Percentiles rank a stretch among this genome's conserved stretches.
phyloP scores from a whole-genome alignment of 805 yeast genomes.

The Wickerhamiella shivajii region DNA sequence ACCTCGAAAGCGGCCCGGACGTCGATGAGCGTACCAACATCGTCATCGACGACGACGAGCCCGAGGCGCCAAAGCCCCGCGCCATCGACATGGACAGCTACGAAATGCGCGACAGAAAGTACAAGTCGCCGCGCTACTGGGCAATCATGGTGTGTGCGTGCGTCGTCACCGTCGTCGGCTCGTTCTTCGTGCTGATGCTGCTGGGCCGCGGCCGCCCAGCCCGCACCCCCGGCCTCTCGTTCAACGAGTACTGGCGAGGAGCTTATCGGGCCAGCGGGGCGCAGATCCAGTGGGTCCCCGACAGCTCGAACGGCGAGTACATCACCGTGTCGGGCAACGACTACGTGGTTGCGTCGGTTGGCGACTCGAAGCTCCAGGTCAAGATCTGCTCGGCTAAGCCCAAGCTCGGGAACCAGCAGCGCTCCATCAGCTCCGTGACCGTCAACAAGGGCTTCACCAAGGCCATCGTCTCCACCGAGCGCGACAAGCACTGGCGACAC shows the following conservation, averaged over 20 bases:
- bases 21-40: too few species aligned
- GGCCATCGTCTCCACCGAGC: constrained; percentile 43
- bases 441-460: constrained; percentile 33
- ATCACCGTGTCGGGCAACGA: constrained; percentile 1
- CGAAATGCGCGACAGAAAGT: neutral
- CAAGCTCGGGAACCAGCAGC: constrained; percentile 28
- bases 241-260: constrained; percentile 15
- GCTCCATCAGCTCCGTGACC: constrained; percentile 29
- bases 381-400: constrained; percentile 21
- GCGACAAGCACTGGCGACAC: constrained; percentile 46
- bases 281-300: constrained; percentile 14
- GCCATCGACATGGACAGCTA: too few species aligned
- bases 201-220: constrained; percentile 1
- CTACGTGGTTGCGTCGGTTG: neutral
- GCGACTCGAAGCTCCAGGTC: constrained; percentile 6
- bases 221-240: constrained; percentile 9
- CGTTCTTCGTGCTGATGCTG: neutral
- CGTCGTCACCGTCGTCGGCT: neutral
- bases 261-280: constrained; percentile 7
- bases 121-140: constrained; percentile 4
- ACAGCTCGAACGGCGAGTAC: constrained; percentile 15
- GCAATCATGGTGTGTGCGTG: constrained; percentile 1
- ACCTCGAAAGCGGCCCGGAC: too few species aligned
- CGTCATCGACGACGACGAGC: too few species aligned
- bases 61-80: too few species aligned